Evolutionary conservation across 2,329 filamentous ascomycete species (phyloP), one percentile per base, ranked within the genome.

Genomic region (Cladosporium sphaerospermum): DNA sequence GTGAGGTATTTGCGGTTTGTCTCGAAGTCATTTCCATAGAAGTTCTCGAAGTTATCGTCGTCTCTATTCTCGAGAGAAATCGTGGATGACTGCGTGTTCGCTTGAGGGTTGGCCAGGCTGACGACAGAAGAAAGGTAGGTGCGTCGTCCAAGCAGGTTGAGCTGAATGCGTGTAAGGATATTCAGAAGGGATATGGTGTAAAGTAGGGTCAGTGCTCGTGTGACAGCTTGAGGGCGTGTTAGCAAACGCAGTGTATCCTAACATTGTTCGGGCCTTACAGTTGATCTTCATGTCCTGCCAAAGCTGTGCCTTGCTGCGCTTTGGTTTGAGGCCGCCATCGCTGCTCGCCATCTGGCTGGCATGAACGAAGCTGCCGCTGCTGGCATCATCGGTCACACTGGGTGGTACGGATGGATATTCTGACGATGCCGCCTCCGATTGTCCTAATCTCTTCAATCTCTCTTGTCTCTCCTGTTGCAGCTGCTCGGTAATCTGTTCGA

Each of bases 221-320:
- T 93, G 63, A 97, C 87, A 8, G 93, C 91, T 93, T 37, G n/a
- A 14, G 36, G 19, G 6, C 7, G 37, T 44, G 9, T 49, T 31
- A 53, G 40, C 19, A 39, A 9, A n/a, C 16, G 11, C 19, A 2
- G 13, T 37, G 16, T 9, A 9, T 39, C 11, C 18, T 36, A 13
- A 10, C 1, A 7, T 14, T 7, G n/a, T 3, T 43, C 18, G n/a
- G 52, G 9, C 76, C 86, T 67, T 73, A 95, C 90, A 91, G 73
- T 86, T 90, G 61, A 97, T 96, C 66, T 95, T 96, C 71, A 99
- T 81, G 67, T 99, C 92, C 69, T 95, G 91, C 93, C 93, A 99
- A 42, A 99, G 77, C 73, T 97, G 91, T 46, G 88, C 82, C 78
- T 97, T 97, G 56, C 84, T 89, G 73, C 86, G 91, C 69, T 83